Evolutionary conservation across 495 filamentous ascomycete species (phyloP).

Genomic region (Podospora pseudopauciseta): DNA sequence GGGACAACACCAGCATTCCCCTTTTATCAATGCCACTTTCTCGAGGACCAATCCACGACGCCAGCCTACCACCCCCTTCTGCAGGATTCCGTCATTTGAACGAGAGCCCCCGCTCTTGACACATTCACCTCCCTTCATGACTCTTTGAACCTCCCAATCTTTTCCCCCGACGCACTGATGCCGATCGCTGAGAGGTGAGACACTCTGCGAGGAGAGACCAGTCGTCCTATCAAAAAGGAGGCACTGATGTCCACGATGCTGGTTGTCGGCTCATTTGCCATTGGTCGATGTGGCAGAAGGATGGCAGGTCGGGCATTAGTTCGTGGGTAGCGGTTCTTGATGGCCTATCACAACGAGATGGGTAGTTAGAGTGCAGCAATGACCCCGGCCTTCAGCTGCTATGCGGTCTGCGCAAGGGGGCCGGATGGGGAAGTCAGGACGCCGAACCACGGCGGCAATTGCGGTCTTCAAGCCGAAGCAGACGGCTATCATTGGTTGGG

Average conservation of each 20-base stretch:
- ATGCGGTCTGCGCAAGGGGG: conserved; percentile 16
- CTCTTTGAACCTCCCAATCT: background rate
- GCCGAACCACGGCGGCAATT: conserved; percentile 1
- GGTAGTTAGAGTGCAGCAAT: background rate
- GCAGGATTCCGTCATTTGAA: conserved; percentile 7
- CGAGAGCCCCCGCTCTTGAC: background rate
- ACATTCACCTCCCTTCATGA: background rate
- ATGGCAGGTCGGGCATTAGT: background rate
- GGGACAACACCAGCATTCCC: background rate
- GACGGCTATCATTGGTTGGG: background rate
- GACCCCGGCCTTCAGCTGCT: conserved; percentile 16
- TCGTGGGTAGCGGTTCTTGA: background rate
- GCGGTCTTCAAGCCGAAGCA: conserved; percentile 1
- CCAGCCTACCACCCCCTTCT: background rate
- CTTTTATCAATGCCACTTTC: background rate
- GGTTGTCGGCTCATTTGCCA: background rate
- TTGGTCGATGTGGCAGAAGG: background rate
- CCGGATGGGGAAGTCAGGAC: conserved; percentile 4
- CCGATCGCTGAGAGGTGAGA: background rate
- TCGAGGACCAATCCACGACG: background rate
- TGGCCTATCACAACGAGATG: conserved; percentile 8
- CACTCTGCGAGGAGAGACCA: background rate
- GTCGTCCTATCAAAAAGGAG: background rate
- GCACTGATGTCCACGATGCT: background rate
- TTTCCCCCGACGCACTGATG: background rate